These are phyloP conservation scores for Silene vulgaris DNA, from an alignment of 179 eudicot genomes.

Conservation along the genomic window DNA sequence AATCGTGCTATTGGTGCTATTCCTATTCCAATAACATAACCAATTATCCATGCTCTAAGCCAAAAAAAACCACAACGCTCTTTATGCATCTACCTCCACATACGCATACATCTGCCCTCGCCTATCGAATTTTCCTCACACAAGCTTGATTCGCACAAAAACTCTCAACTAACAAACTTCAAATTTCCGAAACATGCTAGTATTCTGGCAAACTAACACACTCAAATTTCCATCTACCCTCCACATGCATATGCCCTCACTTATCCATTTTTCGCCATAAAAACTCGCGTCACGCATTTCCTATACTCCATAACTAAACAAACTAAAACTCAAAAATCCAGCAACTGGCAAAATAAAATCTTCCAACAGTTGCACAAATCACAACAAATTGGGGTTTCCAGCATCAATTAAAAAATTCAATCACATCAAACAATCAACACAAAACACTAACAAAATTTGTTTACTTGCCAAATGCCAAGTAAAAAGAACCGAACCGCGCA, in stretches of 20 bases:
- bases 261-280: too few relatives aligned
- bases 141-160: not conserved
- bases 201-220: conserved; percentile 2
- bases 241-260: not conserved
- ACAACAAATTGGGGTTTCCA: not conserved
- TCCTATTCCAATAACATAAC: not conserved
- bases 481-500: not conserved
- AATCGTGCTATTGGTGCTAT: not conserved
- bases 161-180: not conserved
- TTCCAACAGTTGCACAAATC: not conserved
- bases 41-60: not conserved
- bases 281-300: too few relatives aligned
- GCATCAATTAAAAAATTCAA: not conserved
- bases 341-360: not conserved
- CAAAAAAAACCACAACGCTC: too few relatives aligned
- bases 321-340: too few relatives aligned
- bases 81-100: not conserved
- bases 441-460: conserved; percentile 18
- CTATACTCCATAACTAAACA: too few relatives aligned
- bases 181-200: not conserved
- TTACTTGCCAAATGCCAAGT: not conserved
- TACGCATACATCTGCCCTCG: not conserved
- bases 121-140: not conserved
- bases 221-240: not conserved
- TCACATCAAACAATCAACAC: not conserved